A percentile compares a stretch with the other conserved stretches of the same genome.
These are phyloP conservation scores for Phycomyces nitens DNA, from an alignment of 192 early-diverging fungal species.

Conservation along the genomic window DNA sequence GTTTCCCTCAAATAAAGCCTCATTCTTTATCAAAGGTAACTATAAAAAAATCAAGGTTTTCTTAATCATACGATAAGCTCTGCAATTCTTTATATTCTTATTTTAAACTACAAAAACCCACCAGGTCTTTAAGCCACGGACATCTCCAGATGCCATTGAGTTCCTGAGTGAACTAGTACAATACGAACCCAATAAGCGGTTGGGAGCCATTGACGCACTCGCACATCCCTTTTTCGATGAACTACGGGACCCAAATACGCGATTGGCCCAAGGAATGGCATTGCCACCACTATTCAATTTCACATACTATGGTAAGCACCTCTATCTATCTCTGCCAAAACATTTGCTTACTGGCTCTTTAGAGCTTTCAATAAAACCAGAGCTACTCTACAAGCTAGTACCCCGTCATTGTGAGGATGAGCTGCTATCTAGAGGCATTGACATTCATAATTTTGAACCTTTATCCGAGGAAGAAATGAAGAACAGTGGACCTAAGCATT, in stretches of 20 bases:
- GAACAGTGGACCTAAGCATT: neutral
- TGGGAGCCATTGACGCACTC: constrained; percentile 88
- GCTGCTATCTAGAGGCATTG: constrained; percentile 65
- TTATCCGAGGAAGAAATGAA: constrained; percentile 39
- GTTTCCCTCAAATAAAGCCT: constrained; percentile 96
- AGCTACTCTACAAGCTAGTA: constrained; percentile 57
- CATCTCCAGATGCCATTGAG: constrained; percentile 82
- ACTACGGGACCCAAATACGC: constrained; percentile 78
- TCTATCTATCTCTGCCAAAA: neutral
- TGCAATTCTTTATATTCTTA: neutral
- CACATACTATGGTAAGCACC: constrained; percentile 55
- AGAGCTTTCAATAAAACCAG: constrained; percentile 86
- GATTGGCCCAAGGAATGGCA: constrained; percentile 72
- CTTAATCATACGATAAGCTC: neutral
- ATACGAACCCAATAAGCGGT: constrained; percentile 82
- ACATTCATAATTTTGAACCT: constrained; percentile 70
- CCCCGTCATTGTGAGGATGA: constrained; percentile 74
- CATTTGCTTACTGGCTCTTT: constrained; percentile 7
- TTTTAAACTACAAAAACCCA: neutral
- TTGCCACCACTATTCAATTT: constrained; percentile 93
- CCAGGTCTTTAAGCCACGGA: constrained; percentile 79
- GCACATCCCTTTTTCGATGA: constrained; percentile 96
- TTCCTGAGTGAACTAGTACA: constrained; percentile 80
- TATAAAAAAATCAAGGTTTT: neutral
- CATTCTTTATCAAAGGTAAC: constrained; percentile 79